A percentile compares a stretch with the other conserved stretches of the same genome.
phyloP scores from a whole-genome alignment of 345 rosid species.

The Zanthoxylum bungeanum region DNA sequence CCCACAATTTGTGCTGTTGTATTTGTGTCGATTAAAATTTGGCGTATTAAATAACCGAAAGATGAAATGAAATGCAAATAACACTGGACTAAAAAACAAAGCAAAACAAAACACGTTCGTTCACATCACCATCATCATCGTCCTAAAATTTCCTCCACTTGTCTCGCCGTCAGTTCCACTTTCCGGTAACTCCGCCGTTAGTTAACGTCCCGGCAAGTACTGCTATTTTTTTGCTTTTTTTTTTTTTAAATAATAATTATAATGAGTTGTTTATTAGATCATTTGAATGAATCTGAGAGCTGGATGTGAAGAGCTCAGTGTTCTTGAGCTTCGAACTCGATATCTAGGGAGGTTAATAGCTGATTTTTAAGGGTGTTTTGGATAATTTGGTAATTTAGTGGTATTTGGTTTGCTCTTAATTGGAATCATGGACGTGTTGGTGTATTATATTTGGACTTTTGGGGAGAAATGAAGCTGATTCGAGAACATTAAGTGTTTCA shows the following conservation, averaged over 20 bases:
- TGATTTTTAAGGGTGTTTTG: slow-evolving; percentile 4
- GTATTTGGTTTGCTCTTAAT: slow-evolving; percentile 61
- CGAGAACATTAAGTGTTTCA: slow-evolving; percentile 17
- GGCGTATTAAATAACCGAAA: slow-evolving; percentile 22
- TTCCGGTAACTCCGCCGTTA: slow-evolving; percentile 11
- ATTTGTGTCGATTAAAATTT: slow-evolving; percentile 6
- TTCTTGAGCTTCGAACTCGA: slow-evolving; percentile 6
- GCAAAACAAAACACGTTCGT: slow-evolving; percentile 33
- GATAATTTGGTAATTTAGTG: slow-evolving; percentile 18
- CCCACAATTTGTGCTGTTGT: slow-evolving; percentile 25
- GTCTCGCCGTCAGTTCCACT: slow-evolving; percentile 15
- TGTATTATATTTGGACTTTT: slow-evolving; percentile 62
- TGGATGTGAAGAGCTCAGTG: slow-evolving; percentile 10
- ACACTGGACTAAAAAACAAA: background rate
- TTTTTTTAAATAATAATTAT: too few species aligned
- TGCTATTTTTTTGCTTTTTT: background rate
- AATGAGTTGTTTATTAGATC: background rate
- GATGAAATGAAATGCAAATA: background rate
- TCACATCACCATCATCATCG: slow-evolving; percentile 29
- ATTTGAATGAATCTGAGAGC: slow-evolving; percentile 1
- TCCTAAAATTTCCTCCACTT: slow-evolving; percentile 15
- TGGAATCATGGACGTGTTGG: slow-evolving; percentile 65
- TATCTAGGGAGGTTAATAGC: slow-evolving; percentile 15
- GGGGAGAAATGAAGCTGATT: slow-evolving; percentile 71
- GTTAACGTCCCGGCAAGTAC: slow-evolving; percentile 16